Evolutionary conservation across 2,329 filamentous ascomycete genomes (phyloP), one percentile per base, ranked within the genome.

Genomic region (Cladosporium sp.): DNA sequence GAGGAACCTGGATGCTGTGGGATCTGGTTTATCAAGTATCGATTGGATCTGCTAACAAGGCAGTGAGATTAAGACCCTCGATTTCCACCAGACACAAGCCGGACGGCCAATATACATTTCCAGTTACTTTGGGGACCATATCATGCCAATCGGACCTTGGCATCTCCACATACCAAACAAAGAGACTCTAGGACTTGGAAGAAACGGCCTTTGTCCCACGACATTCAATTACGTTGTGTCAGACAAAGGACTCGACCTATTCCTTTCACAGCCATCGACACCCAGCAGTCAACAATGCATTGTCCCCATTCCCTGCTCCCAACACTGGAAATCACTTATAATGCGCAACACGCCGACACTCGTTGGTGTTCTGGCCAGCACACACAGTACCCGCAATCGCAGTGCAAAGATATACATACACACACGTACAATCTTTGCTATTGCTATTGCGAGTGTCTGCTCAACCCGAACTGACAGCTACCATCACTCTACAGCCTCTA

Each of bases 351-450:
- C 5, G 32, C 13, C 32, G 54, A 34, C 54, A 57, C 23, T 26
- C 26, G 32, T 32, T 8, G n/a, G n/a, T 58, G 56, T 30, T n/a
- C 23, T 13, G 56, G 43, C 43, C 58, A 61, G 58, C 58, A 23
- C 58, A 51, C 58, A 51, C 30, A 13, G 21, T 39, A 61, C 46
- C 32, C 58, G 28, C 58, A 51, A 23, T 60, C n/a, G 39, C 58
- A 60, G 28, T 26, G 58, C 58, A 48, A 30, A 60, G 58, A 48
- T 48, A 28, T 23, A 48, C 2, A 30, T 14, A n/a, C 23, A 46
- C 53, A 14, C 13, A 28, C 8, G 18, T 3, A n/a, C n/a, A n/a
- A n/a, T 48, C 39, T 60, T 48, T 60, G 58, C 58, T 16, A 18
- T n/a, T 28, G 46, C 26, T 16, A 61, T 34, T 53, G 43, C 28